A percentile compares a stretch with the other conserved stretches of the same genome.
These are phyloP conservation scores for Balakata baccata DNA, from an alignment of 345 rosid genomes.

Conservation along the genomic window DNA sequence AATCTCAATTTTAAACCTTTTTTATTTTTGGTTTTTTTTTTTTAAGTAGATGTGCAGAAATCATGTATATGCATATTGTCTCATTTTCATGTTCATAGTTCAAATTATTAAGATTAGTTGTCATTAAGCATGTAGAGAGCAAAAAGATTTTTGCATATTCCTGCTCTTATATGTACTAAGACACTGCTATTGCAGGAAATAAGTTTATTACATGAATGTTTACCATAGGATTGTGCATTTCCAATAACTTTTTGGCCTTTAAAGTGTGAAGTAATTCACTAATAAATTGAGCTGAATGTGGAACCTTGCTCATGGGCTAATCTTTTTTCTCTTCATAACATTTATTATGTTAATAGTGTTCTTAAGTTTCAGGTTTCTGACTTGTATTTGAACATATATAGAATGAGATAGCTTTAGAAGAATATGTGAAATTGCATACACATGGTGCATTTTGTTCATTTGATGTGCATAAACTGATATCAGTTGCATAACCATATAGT, in stretches of 20 bases:
- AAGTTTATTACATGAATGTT: neutral
- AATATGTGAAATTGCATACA: neutral
- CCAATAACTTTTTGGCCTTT: neutral
- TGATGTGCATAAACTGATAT: neutral
- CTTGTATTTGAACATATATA: neutral
- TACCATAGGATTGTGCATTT: neutral
- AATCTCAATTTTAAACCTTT: neutral
- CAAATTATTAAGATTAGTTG: neutral
- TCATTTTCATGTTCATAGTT: neutral
- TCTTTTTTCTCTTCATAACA: neutral
- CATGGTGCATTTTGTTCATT: neutral
- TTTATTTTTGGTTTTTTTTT: neutral
- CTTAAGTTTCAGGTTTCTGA: neutral
- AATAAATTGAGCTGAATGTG: conserved; percentile 1
- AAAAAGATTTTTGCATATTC: neutral
- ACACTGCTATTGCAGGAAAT: neutral
- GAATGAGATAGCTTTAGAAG: neutral
- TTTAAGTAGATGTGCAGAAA: neutral
- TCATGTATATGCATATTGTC: neutral
- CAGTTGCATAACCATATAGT: neutral
- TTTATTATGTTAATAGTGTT: neutral
- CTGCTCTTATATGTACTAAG: neutral
- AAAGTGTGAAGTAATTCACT: neutral
- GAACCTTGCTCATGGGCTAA: neutral
- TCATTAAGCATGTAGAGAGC: neutral